Evolutionary conservation across 768 basidiomycete species (phyloP), one percentile per base, ranked within the genome.

Genomic region (Serendipita indica): DNA sequence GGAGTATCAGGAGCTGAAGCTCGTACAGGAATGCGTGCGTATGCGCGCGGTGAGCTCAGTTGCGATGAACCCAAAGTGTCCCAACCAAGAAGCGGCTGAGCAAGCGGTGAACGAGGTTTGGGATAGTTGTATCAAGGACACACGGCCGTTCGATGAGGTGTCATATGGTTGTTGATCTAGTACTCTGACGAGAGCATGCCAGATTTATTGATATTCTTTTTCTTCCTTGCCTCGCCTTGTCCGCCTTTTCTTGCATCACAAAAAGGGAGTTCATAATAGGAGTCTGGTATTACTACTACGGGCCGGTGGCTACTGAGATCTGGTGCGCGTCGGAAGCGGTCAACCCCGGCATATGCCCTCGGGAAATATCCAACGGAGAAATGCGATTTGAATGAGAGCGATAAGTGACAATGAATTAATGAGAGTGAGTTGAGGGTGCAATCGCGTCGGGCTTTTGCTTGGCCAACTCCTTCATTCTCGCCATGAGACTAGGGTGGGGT

Each of bases 71-170:
- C 83, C 89, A 12, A 74, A 77, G 20, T 97, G 93, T 67, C 82
- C 83, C 1, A 79, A 84, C 65, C 70, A 74, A 35, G 86, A 76
- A 3, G 74, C 85, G 25, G 94, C 93, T 12, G 90, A 92, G 68
- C 78, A 79, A 60, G 91, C 83, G 0, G 93, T 98, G 45, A 96
- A 97, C 63, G 89, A 96, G 68, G 94, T 94, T 33, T 99, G 89
- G 86, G 91, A 91, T 66, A 91, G 89, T 64, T 99, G 94, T 69
- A 92, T 89, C 71, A 83, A 79, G 34, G 96, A 98, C 68, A 97
- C 93, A 3, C 73, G 94, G 62, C 94, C 96, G 6, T 99, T 97
- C 69, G 96, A 99, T 69, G 93, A 98, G 84, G 90, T 89, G 52
- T 35, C 35, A n/a, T 57, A 32, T n/a, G 20, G 7, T 27, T 20